Base-by-base conservation (phyloP, 768 basidiomycete species). In the Trametopsis cervina region DNA sequence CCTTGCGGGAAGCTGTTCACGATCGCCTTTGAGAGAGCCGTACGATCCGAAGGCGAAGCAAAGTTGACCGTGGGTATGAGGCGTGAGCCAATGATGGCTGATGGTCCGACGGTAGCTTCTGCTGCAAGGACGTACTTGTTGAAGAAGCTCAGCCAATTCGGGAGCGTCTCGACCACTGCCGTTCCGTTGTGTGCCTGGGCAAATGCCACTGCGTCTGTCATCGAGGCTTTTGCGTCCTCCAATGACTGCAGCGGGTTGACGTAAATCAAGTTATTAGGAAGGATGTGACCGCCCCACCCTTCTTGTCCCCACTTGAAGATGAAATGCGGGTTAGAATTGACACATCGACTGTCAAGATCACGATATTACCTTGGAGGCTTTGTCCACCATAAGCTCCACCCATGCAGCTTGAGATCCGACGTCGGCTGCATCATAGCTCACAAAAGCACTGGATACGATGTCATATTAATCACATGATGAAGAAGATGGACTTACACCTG, bases 181-280 rank as follows among this genome's bases (percentile, higher is more conserved):
- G 60, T 58, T 10, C 66, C 68, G 26, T 59, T 59, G 18, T 63
- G 62, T 4, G 58, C 47, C 0, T 49, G 23, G n/a, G 58, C 59
- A 48, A 60, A 67, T 44, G 64, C 61, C 9, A 57, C 44, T 13
- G 64, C 54, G 4, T 48, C 41, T 45, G 59, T 62, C 64, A 76
- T 64, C 25, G 75, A 75, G 23, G 37, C 55, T 17, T 62, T 56
- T 1, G 75, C 74, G 4, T 69, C 66, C 1, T 58, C 62, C 26
- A 60, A 57, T 25, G 53, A 60, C 0, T 73, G 54, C 15, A 64
- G 65, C 7, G 76, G 76, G 46, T 71, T 78, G n/a, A 77, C 64
- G 45, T 73, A 62, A 33, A 65, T 59, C 7, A 67, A 23, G 6
- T 49, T 51, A 1, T 50, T 52, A 23, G 55, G 54, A 65, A 67